Percentiles rank a stretch among this genome's conserved stretches.
Conservation (phyloP, 257 asterid genomes). For the Przewalskia tangutica region DNA sequence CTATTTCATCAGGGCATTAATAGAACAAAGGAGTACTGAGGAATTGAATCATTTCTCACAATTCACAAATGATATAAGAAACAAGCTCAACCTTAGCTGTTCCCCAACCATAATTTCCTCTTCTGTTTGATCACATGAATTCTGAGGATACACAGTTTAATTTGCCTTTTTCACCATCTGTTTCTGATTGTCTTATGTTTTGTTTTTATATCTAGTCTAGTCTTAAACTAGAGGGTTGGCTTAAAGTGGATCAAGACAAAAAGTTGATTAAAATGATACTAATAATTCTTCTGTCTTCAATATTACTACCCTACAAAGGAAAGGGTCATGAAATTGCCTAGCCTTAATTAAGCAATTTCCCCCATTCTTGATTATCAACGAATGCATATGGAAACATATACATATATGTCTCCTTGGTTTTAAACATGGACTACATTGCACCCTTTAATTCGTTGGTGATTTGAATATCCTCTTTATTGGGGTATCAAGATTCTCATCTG, state of each 20-base stretch:
- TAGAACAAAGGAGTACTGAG: background rate
- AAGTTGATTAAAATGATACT: background rate
- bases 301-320: background rate
- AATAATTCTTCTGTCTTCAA: background rate
- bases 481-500: constrained; percentile 1
- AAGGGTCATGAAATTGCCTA: background rate
- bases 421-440: background rate
- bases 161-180: background rate
- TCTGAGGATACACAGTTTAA: background rate
- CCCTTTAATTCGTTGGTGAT: background rate
- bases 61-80: background rate
- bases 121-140: constrained; percentile 2
- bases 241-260: background rate
- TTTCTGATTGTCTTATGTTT: background rate
- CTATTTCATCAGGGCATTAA: background rate
- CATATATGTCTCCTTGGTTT: background rate
- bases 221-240: background rate
- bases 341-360: background rate
- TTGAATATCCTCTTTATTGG: background rate
- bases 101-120: background rate
- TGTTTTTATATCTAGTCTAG: background rate
- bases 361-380: background rate
- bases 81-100: background rate
- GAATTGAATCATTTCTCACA: background rate
- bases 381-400: background rate